phyloP scores from a whole-genome alignment of 306 rosid genomes.

The Glycine latifolia region DNA sequence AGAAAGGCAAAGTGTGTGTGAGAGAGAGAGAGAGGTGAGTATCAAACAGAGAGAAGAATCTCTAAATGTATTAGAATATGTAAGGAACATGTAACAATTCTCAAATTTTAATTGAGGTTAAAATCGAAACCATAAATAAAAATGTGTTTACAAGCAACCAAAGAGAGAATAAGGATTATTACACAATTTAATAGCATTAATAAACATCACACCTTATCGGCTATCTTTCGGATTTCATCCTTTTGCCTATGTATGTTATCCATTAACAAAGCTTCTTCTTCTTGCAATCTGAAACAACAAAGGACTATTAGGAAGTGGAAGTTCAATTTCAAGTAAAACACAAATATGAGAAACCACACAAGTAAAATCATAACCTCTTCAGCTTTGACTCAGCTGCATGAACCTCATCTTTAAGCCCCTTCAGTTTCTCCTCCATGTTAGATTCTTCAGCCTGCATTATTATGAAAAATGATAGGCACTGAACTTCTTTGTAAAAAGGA shows the following conservation, averaged over 20 bases:
- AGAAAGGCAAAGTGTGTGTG: background rate
- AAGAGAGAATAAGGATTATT: background rate
- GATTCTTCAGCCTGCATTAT: slow-evolving; percentile 80
- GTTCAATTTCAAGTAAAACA: slow-evolving; percentile 43
- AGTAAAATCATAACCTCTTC: slow-evolving; percentile 56
- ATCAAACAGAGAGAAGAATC: background rate
- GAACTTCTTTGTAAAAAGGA: background rate
- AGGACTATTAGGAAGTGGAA: slow-evolving; percentile 42
- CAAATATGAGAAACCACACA: slow-evolving; percentile 34
- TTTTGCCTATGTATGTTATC: slow-evolving; percentile 46
- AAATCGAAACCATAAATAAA: background rate
- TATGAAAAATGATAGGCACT: slow-evolving; percentile 26
- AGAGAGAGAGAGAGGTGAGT: background rate
- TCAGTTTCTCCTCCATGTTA: slow-evolving; percentile 69
- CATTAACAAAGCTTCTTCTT: slow-evolving; percentile 59
- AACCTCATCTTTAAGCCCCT: slow-evolving; percentile 63
- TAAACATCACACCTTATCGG: slow-evolving; percentile 57
- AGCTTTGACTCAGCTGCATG: slow-evolving; percentile 56
- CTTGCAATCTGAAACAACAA: slow-evolving; percentile 66
- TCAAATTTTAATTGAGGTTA: background rate
- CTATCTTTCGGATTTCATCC: slow-evolving; percentile 55
- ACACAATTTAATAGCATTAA: slow-evolving; percentile 13
- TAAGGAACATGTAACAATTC: slow-evolving; percentile 10
- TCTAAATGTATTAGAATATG: background rate
- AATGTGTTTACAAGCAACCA: background rate